Base-by-base conservation (phyloP, 495 filamentous ascomycete genomes). In the Aspergillus sclerotioniger region DNA sequence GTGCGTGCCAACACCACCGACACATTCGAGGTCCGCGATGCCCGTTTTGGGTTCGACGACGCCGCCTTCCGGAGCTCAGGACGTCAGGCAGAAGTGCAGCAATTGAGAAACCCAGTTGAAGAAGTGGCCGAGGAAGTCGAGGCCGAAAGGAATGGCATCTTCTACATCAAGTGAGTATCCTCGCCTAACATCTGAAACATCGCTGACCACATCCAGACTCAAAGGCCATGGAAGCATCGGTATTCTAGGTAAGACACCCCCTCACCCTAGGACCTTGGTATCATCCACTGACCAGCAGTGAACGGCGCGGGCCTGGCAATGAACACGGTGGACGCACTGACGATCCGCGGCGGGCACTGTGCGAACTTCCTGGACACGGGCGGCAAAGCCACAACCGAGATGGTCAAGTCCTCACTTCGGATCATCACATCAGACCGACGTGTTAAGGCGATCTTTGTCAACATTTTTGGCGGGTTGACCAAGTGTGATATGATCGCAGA, bases 221-320 rank as follows among this genome's bases (percentile, higher is more conserved):
- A 62, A 73, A 19, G 81, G 81, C 0, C 63, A 76, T 50, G 80
- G 82, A 58, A 80, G 76, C 47, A 82, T 92, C 57, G 90, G 89
- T 28, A 92, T 88, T 3, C 70, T 91, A 32, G 79, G 79, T 80
- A 71, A 58, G 62, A 41, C 13, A 46, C 8, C 51, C 50, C 9
- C 8, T 37, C 6, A 37, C 33, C n/a, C n/a, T n/a, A n/a, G n/a
- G n/a, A 8, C 8, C 51, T 17, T 12, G 19, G n/a, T 21, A 51
- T 8, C n/a, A 25, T 29, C n/a, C 6, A 49, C 52, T 57, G 33
- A 65, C 35, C 15, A 37, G 3, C 35, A 78, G 89, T 92, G 56
- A 96, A 96, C 65, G 92, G 92, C 44, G 92, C 92, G 21, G 92
- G 92, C 4, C 84, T 96, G 19, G 91, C 91, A 9, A 95, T 96